Conservation (phyloP, 2,329 filamentous ascomycete genomes). For the Macrophomina phaseolina region DNA sequence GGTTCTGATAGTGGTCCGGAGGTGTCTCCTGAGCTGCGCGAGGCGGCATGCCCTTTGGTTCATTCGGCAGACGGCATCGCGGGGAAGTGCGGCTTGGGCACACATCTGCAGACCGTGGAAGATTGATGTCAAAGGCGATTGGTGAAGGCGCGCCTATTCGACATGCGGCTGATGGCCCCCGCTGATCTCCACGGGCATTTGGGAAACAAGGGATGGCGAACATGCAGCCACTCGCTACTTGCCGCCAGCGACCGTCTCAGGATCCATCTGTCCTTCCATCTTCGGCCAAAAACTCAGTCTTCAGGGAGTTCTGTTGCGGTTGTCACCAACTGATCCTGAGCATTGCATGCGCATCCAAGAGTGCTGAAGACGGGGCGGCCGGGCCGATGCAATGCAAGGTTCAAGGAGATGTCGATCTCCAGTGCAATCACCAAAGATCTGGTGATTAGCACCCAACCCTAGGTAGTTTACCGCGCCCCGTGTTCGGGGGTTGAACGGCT, state of each 20-base stretch:
- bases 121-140: background rate
- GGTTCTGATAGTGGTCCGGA: background rate
- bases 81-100: conserved; percentile 13
- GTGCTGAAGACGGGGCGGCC: background rate
- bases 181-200: background rate
- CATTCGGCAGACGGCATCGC: background rate
- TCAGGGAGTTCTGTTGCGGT: background rate
- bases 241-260: background rate
- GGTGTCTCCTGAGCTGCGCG: background rate
- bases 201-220: background rate
- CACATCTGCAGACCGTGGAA: background rate
- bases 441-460: background rate
- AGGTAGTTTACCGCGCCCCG: background rate
- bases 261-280: background rate
- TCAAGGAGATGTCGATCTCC: background rate
- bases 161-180: background rate
- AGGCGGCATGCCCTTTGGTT: background rate
- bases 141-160: background rate
- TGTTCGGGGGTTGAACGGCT: background rate
- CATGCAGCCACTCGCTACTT: background rate
- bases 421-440: background rate
- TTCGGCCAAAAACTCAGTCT: background rate
- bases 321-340: background rate
- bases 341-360: background rate
- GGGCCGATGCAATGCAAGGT: background rate